Percentiles rank a stretch among this genome's conserved stretches.
phyloP scores from a whole-genome alignment of 371 early-diverging fungal genomes.

The Syncephalastrum contaminatum region DNA sequence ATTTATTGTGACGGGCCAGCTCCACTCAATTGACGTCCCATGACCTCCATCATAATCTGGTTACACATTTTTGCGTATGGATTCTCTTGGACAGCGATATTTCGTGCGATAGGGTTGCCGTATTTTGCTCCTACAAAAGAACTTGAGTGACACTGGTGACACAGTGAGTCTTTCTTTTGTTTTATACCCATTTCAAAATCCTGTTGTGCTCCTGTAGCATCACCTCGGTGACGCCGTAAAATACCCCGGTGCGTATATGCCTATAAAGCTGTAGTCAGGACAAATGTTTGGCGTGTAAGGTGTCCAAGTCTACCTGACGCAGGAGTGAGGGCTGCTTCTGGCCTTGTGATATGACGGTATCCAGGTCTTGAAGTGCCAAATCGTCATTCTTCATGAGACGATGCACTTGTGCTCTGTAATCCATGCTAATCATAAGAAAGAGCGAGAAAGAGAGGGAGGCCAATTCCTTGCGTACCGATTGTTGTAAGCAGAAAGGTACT shows the following conservation, averaged over 20 bases:
- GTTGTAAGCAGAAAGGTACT: conserved; percentile 83
- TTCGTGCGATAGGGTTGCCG: conserved; percentile 84
- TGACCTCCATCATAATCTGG: conserved; percentile 71
- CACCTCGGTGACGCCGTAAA: conserved; percentile 62
- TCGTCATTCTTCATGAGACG: conserved; percentile 60
- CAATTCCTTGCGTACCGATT: conserved; percentile 61
- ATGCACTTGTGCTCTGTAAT: conserved; percentile 73
- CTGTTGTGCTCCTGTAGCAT: conserved; percentile 61
- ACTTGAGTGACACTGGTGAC: neutral
- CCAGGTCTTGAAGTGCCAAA: conserved; percentile 66
- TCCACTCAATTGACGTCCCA: conserved; percentile 47
- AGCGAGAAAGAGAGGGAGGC: too few species aligned
- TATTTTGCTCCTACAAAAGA: conserved; percentile 61
- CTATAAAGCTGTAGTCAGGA: conserved; percentile 19
- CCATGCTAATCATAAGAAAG: neutral
- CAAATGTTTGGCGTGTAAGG: neutral
- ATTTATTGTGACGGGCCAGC: conserved; percentile 5
- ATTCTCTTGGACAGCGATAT: conserved; percentile 75
- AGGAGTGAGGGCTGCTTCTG: conserved; percentile 64
- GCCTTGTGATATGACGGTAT: conserved; percentile 65
- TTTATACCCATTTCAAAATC: conserved; percentile 63
- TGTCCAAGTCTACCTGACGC: conserved; percentile 50
- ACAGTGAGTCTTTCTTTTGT: too few species aligned
- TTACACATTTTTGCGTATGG: conserved; percentile 91
- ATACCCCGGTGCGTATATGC: conserved; percentile 89